A percentile compares a stretch with the other conserved stretches of the same genome.
These are phyloP conservation scores for Talaromyces thailandensis DNA, from an alignment of 495 filamentous ascomycete genomes.

Conservation along the genomic window DNA sequence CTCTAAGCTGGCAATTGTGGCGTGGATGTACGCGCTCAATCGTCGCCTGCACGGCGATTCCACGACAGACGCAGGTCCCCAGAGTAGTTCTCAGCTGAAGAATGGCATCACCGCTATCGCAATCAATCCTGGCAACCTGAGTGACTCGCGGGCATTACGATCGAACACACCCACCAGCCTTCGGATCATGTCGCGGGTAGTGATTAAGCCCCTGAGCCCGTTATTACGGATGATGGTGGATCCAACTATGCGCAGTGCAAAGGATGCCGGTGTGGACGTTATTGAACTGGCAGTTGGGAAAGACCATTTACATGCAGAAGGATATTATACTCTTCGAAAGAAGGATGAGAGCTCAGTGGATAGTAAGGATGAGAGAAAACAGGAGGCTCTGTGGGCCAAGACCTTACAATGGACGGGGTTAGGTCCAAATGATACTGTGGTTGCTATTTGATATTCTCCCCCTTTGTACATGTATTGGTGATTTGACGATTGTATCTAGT, in stretches of 20 bases:
- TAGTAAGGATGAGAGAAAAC: slow-evolving; percentile 27
- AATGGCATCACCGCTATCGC: slow-evolving; percentile 29
- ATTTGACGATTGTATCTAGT: not conserved
- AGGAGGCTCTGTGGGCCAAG: slow-evolving; percentile 34
- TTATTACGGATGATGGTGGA: slow-evolving; percentile 22
- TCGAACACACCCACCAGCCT: slow-evolving; percentile 30
- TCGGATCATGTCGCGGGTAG: slow-evolving; percentile 15
- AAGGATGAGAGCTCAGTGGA: slow-evolving; percentile 28
- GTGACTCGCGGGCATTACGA: slow-evolving; percentile 34
- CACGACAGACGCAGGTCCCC: not conserved
- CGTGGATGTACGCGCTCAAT: slow-evolving; percentile 31
- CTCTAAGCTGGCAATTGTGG: slow-evolving; percentile 25
- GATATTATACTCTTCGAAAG: slow-evolving; percentile 28
- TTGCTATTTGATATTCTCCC: slow-evolving; percentile 2
- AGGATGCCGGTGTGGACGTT: slow-evolving; percentile 26
- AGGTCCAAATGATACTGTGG: not conserved
- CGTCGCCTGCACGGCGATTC: slow-evolving; percentile 5
- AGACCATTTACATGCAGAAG: slow-evolving; percentile 21
- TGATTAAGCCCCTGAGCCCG: slow-evolving; percentile 24
- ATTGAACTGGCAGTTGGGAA: slow-evolving; percentile 19
- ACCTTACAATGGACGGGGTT: slow-evolving; percentile 30
- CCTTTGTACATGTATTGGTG: not conserved
- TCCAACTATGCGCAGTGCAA: slow-evolving; percentile 24
- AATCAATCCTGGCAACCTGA: slow-evolving; percentile 36
- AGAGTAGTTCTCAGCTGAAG: not conserved